Percentiles rank a stretch among this genome's conserved stretches.
Conservation (phyloP, 768 basidiomycete genomes). For the Dacryopinax spathularia region DNA sequence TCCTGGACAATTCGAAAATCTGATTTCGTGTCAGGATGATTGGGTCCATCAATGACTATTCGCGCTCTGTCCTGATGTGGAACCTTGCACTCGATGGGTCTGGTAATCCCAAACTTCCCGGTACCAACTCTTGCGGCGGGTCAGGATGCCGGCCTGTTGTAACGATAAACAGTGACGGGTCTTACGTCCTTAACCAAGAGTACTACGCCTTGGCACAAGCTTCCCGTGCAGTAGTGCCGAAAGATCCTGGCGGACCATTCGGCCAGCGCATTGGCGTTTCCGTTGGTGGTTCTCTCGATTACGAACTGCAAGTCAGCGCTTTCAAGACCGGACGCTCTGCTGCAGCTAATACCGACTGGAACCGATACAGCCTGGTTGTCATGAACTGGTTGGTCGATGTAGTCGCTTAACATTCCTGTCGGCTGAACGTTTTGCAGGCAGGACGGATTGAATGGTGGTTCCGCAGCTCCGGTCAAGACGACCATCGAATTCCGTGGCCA, state of each 20-base stretch:
- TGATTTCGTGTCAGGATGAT: slow-evolving; percentile 10
- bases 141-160: slow-evolving; percentile 52
- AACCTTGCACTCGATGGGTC: slow-evolving; percentile 51
- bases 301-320: slow-evolving; percentile 51
- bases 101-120: slow-evolving; percentile 50
- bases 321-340: slow-evolving; percentile 41
- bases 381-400: slow-evolving; percentile 38
- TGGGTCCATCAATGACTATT: slow-evolving; percentile 12
- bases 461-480: slow-evolving; percentile 35
- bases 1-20: too few relatives aligned
- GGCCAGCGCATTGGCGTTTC: slow-evolving; percentile 53
- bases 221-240: slow-evolving; percentile 56
- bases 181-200: slow-evolving; percentile 53
- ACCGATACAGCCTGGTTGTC: slow-evolving; percentile 56
- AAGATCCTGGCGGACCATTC: slow-evolving; percentile 43
- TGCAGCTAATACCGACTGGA: slow-evolving; percentile 39
- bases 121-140: slow-evolving; percentile 46
- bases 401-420: not conserved
- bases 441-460: slow-evolving; percentile 27
- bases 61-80: slow-evolving; percentile 51
- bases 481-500: slow-evolving; percentile 52
- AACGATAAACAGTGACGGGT: slow-evolving; percentile 49
- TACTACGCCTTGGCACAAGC: slow-evolving; percentile 65
- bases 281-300: slow-evolving; percentile 41
- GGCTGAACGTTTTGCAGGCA: not conserved